Evolutionary conservation across 2,329 filamentous ascomycete species (phyloP), one percentile per base, ranked within the genome.

Genomic region (Leptographium radiaticola): DNA sequence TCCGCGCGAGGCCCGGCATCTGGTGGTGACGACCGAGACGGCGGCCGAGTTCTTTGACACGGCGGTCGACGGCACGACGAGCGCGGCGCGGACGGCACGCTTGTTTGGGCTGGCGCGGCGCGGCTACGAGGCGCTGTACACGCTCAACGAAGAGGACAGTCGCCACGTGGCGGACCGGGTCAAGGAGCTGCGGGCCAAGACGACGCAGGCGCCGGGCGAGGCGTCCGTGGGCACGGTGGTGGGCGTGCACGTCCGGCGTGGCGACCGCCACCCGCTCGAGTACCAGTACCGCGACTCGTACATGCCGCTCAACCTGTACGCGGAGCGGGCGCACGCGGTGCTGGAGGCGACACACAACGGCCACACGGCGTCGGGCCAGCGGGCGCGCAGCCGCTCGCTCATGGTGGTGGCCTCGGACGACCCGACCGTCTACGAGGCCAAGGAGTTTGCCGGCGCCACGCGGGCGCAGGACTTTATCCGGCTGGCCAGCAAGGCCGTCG

Each of bases 341-440:
- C 70, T 84, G 7, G 72, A 78, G 9, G 64, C 70, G 10, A 67
- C 69, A 36, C 71, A 75, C 64, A 31, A 34, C 34, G 40, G 30
- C 1, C 40, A 20, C 13, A 16, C 53, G 13, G 49, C 49, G 2
- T 50, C 42, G 1, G 77, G 74, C 61, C 67, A 61, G 30, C 60
- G 66, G 13, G 68, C 66, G 4, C 68, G 71, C 53, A 62, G 65
- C 16, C 67, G 68, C 25, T 70, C 72, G 30, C 66, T 87, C 42
- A 66, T 79, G 7, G 64, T 94, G 1, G 65, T 94, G 31, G 87
- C 88, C 6, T 90, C 87, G 0, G 89, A 95, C 64, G 88, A 95
- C 63, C 87, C 88, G 0, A 79, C 82, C 53, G 81, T 93, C 30
- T 85, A 87, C 62, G 74, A 79, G 25, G 72, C 80, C 12, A 71